Evolutionary conservation across 2,329 filamentous ascomycete genomes (phyloP), one percentile per base, ranked within the genome.

Genomic region (Truncatella angustata): DNA sequence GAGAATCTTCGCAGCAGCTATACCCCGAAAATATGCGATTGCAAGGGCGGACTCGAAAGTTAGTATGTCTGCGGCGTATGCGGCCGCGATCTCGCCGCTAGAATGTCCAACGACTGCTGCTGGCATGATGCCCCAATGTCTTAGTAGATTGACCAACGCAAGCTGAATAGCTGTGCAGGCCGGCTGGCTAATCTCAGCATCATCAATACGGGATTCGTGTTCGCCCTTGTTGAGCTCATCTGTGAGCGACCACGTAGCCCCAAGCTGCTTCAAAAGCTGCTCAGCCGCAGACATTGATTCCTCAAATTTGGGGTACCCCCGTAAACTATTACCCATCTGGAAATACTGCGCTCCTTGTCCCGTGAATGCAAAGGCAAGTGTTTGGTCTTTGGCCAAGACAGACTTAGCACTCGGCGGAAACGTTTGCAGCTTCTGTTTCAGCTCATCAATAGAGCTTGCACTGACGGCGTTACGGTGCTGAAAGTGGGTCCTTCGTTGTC

Each of bases 321-420:
- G 39, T n/a, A 64, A 48, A 3, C 58, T 63, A 45, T 58, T 58
- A 16, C 60, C 60, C 55, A 63, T 61, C 14, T 51, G 44, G 3
- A 56, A 57, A 61, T 62, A 68, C 34, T 69, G 66, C 2, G 64
- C 64, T 2, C 66, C 66, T 32, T 69, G 66, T 4, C 66, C 66
- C 3, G 63, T 66, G 55, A 69, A 69, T 11, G 65, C 53, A 53
- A 62, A 34, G 35, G 51, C 11, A 35, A 49, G 11, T 4, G 5
- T 23, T 11, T 11, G 37, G 10, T 42, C 42, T 18, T 45, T 45
- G 18, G 23, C 23, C n/a, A n/a, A n/a, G n/a, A n/a, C n/a, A n/a
- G n/a, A n/a, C n/a, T n/a, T n/a, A 10, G 14, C 21, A 20, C 37
- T 42, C 14, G 37, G 16, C 20, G 14, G 11, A 16, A 18, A 11